Evolutionary conservation across 495 filamentous ascomycete genomes (phyloP), one percentile per base, ranked within the genome.

Genomic region (Podospora appendiculata): DNA sequence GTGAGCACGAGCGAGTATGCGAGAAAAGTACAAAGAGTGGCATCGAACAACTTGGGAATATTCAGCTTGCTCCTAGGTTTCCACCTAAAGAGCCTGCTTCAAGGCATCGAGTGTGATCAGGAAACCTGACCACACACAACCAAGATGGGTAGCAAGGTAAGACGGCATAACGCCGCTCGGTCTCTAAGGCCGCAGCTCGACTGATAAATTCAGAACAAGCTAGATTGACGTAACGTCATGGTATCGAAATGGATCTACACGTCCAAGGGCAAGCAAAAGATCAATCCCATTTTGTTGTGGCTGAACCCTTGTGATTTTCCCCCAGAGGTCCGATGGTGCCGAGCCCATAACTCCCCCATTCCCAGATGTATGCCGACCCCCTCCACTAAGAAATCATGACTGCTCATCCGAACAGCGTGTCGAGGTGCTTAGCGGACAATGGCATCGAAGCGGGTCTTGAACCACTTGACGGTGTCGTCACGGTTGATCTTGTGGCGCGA

Each of bases 361-460:
- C 53, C 56, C 59, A 38, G 40, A 47, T 36, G 52, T 52, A 60
- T 62, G 53, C 60, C 64, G 9, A 25, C 17, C 36, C 43, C 25
- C 47, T 61, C 61, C 65, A 59, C 58, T 62, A 38, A 38, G 36
- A 38, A 38, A 38, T 38, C 9, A 38, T 13, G 25, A 65, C 59
- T 57, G 55, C 62, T 64, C 50, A 53, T 62, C 41, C 48, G 58
- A 53, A 57, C 41, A 41, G 38, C 38, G 11, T 41, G 12, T 12
- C 12, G 38, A 41, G 14, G 38, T 14, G 57, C 75, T 85, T 89
- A 95, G 78, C 90, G 86, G 75, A 95, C 86, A 66, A 95, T 95
- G 68, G 90, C 93, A 73, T 98, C 93, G 83, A 95, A 98, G 74
- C 93, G 85, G 79, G 87, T 87, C 88, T 97, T 99, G 88, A 95